A percentile compares a stretch with the other conserved stretches of the same genome.
Conservation (phyloP, 176 grass and related monocot genomes). For the Zoysia pacifica region DNA sequence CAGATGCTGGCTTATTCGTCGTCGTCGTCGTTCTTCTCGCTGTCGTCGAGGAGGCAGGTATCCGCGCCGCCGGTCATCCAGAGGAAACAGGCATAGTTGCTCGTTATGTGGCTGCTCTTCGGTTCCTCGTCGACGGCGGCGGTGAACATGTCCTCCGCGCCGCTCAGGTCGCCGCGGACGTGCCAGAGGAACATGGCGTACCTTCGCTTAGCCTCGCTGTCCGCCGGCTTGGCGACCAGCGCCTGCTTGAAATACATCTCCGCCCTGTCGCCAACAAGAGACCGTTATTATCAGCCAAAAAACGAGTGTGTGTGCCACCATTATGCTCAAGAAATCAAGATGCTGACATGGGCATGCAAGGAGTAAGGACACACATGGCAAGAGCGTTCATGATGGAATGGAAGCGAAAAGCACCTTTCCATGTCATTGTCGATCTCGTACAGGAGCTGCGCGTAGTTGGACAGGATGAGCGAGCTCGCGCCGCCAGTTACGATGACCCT, state of each 20-base stretch:
- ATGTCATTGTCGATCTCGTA: slow-evolving; percentile 74
- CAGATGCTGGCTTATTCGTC: slow-evolving; percentile 15
- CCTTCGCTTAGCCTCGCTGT: slow-evolving; percentile 75
- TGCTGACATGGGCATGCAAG: not conserved
- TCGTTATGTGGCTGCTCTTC: slow-evolving; percentile 54
- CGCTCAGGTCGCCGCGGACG: slow-evolving; percentile 47
- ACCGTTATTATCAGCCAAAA: no score
- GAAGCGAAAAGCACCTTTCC: slow-evolving; percentile 27
- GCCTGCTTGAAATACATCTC: slow-evolving; percentile 77
- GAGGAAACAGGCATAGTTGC: slow-evolving; percentile 72
- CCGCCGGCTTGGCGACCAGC: slow-evolving; percentile 56
- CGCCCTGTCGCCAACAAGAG: slow-evolving; percentile 44
- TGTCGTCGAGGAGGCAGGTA: slow-evolving; percentile 57
- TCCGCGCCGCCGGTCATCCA: slow-evolving; percentile 77
- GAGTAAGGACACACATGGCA: no score
- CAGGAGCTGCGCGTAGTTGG: slow-evolving; percentile 88
- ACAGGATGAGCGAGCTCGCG: slow-evolving; percentile 74
- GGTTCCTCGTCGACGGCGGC: slow-evolving; percentile 63
- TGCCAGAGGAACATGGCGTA: slow-evolving; percentile 90
- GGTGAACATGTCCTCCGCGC: slow-evolving; percentile 81
- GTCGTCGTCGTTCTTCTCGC: slow-evolving; percentile 1
- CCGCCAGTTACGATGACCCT: slow-evolving; percentile 51
- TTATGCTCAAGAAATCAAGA: slow-evolving; percentile 4
- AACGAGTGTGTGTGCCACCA: no score
- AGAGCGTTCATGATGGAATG: not conserved